Percentiles rank a stretch among this genome's conserved stretches.
Conservation (phyloP, 371 early-diverging fungal species). For the Dichotomocladium elegans region DNA sequence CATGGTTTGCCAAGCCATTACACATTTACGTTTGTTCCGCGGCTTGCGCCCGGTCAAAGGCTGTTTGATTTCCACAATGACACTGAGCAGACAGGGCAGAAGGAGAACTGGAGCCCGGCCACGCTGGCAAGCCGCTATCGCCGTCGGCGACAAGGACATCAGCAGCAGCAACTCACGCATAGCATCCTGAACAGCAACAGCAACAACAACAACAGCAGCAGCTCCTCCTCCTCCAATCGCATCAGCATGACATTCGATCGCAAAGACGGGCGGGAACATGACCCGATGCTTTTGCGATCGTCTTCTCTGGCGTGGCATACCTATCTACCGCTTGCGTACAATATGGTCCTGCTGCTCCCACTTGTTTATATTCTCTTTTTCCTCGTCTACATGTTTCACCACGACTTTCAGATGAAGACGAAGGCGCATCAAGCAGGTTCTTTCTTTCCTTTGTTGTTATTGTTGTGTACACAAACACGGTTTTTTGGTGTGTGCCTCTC, state of each 20-base stretch:
- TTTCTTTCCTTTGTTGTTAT: no score
- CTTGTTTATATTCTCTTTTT: conserved; percentile 55
- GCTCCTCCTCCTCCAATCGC: no score
- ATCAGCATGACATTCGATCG: no score
- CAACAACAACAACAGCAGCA: background rate
- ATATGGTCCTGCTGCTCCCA: conserved; percentile 46
- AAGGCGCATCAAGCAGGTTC: conserved; percentile 60
- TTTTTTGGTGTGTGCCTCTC: background rate
- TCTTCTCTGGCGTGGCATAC: no score
- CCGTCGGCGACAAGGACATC: no score
- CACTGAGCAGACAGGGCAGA: background rate
- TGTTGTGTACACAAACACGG: no score
- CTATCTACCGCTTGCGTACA: conserved; percentile 56
- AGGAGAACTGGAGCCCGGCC: background rate
- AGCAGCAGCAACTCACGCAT: background rate
- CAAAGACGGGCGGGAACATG: no score
- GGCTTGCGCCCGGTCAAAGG: conserved; percentile 11
- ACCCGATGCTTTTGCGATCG: no score
- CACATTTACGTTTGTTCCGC: conserved; percentile 20
- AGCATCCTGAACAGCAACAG: background rate
- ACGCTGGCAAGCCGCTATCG: conserved; percentile 12
- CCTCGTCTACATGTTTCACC: conserved; percentile 56
- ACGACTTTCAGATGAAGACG: conserved; percentile 67
- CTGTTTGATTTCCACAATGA: conserved; percentile 12
- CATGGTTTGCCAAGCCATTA: conserved; percentile 3